Conservation (phyloP, 495 filamentous ascomycete genomes). For the Rostrohypoxylon terebratum region DNA sequence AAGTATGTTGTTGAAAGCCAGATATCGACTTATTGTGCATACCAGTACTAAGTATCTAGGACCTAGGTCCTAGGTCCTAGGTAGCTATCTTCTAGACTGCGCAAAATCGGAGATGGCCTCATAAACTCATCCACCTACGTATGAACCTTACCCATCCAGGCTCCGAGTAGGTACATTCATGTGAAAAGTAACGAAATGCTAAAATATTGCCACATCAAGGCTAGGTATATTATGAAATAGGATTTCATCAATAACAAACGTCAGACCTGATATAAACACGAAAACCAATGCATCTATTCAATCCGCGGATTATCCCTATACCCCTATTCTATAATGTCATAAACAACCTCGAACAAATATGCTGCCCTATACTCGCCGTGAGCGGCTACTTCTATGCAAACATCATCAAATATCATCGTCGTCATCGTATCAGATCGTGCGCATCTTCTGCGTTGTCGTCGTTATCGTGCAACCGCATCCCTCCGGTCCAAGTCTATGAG, state of each 20-base stretch:
- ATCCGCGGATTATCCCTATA: slow-evolving; percentile 10
- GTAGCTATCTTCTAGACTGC: too few relatives aligned
- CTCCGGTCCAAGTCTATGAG: slow-evolving; percentile 50
- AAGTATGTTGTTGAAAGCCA: too few relatives aligned
- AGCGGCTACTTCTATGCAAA: slow-evolving; percentile 39
- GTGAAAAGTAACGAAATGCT: not conserved
- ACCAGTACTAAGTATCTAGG: too few relatives aligned
- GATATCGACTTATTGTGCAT: too few relatives aligned
- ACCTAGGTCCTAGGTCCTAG: too few relatives aligned
- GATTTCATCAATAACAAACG: not conserved
- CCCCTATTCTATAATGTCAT: slow-evolving; percentile 37
- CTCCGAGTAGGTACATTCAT: not conserved
- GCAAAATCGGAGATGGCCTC: too few relatives aligned
- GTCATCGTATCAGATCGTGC: slow-evolving; percentile 33
- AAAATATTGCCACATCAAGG: not conserved
- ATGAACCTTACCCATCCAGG: not conserved
- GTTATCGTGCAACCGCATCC: slow-evolving; percentile 29
- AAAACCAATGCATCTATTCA: slow-evolving; percentile 28
- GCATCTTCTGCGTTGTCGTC: slow-evolving; percentile 42
- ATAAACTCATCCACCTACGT: too few relatives aligned
- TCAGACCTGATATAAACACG: slow-evolving; percentile 3
- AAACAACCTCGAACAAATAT: slow-evolving; percentile 19
- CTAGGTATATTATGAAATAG: not conserved
- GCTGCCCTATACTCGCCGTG: slow-evolving; percentile 16
- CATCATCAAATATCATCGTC: slow-evolving; percentile 27